Conservation (phyloP, 208 protist genomes). For the Porcisia deanei region DNA sequence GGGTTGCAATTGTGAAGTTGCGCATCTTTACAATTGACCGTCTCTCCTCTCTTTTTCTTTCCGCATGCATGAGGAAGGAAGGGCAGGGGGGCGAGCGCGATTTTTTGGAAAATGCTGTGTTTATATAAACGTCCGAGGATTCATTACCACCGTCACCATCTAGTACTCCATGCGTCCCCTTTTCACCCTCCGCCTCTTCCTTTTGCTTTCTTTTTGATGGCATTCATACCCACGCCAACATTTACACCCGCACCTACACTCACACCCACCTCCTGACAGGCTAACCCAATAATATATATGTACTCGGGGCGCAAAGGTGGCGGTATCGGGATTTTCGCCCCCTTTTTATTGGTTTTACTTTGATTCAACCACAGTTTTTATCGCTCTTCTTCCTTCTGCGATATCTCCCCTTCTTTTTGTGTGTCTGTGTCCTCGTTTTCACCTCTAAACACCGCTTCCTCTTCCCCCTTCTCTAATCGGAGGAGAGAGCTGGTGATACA, state of each 20-base stretch:
- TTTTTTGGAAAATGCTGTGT: not conserved
- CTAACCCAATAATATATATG: not conserved
- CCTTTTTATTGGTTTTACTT: not conserved
- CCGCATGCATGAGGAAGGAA: not conserved
- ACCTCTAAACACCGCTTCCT: not conserved
- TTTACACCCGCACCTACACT: not conserved
- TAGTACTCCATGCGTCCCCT: too few species aligned
- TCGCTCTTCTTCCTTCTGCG: not conserved
- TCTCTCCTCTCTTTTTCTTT: not conserved
- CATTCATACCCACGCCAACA: not conserved
- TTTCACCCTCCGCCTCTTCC: not conserved
- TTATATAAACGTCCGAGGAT: not conserved
- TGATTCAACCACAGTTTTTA: not conserved
- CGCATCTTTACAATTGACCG: not conserved
- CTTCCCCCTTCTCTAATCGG: not conserved
- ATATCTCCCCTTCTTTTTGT: too few species aligned
- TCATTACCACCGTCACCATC: too few species aligned
- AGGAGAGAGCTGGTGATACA: not conserved
- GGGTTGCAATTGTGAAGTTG: not conserved
- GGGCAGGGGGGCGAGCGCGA: not conserved
- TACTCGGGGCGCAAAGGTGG: not conserved
- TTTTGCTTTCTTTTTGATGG: not conserved
- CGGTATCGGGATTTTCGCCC: not conserved
- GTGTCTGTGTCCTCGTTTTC: not conserved
- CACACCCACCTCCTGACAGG: not conserved